Evolutionary conservation across 306 rosid species (phyloP).

Genomic region (Vigna mungo): DNA sequence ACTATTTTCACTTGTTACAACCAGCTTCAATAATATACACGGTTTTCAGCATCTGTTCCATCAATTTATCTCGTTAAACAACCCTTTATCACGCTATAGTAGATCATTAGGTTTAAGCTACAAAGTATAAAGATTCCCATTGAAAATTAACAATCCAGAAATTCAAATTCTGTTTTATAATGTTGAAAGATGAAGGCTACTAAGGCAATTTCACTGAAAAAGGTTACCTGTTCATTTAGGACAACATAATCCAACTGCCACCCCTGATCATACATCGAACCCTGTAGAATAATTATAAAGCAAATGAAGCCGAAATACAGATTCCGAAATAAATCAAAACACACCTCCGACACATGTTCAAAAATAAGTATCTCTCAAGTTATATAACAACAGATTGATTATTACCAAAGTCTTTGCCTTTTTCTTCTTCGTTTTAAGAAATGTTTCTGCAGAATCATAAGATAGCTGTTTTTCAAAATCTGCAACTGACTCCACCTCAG

Average conservation of each 20-base stretch:
- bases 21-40: too few species aligned
- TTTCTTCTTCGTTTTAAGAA: slow-evolving; percentile 76
- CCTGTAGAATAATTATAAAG: slow-evolving; percentile 58
- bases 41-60: too few species aligned
- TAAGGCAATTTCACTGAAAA: slow-evolving; percentile 18
- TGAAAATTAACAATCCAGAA: neutral
- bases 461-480: slow-evolving; percentile 71
- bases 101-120: slow-evolving; percentile 5
- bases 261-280: slow-evolving; percentile 70
- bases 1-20: too few species aligned
- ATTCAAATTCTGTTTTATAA: slow-evolving; percentile 6
- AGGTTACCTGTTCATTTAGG: slow-evolving; percentile 65
- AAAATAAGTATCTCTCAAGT: slow-evolving; percentile 10
- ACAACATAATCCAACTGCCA: slow-evolving; percentile 76
- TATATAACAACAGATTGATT: slow-evolving; percentile 36
- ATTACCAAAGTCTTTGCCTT: slow-evolving; percentile 78
- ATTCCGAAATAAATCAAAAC: slow-evolving; percentile 18
- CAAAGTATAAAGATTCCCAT: neutral
- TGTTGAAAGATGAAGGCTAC: slow-evolving; percentile 17
- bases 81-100: neutral
- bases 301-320: slow-evolving; percentile 41
- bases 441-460: slow-evolving; percentile 80
- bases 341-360: neutral
- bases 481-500: slow-evolving; percentile 83
- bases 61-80: too few species aligned